These are phyloP conservation scores for Vigna hirtella DNA, from an alignment of 306 rosid genomes.

Conservation along the genomic window DNA sequence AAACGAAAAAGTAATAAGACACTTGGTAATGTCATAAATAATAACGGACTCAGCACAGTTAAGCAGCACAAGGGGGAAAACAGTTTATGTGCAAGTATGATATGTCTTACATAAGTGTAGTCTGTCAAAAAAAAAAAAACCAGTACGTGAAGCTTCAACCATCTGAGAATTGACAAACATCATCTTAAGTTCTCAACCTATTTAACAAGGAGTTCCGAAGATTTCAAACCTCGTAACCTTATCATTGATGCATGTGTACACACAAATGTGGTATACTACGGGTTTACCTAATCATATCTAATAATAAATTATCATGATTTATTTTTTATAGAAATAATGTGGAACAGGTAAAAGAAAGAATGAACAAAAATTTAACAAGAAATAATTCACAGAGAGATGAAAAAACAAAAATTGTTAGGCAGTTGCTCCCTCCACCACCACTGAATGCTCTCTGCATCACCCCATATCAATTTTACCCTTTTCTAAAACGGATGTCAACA, in stretches of 20 bases:
- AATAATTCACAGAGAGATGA: not conserved
- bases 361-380: not conserved
- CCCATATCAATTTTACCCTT: too few species aligned
- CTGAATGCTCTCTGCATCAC: too few species aligned
- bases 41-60: not conserved
- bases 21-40: not conserved
- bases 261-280: too few species aligned
- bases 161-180: not conserved
- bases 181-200: not conserved
- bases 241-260: too few species aligned
- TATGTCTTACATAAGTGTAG: not conserved
- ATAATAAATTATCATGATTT: conserved; percentile 8
- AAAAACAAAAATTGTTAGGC: not conserved
- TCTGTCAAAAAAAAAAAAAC: not conserved
- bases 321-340: not conserved
- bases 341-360: not conserved
- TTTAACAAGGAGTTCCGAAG: not conserved
- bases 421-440: too few species aligned
- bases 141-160: not conserved
- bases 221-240: not conserved
- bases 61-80: not conserved
- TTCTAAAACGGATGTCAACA: too few species aligned
- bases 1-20: not conserved
- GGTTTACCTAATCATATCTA: not conserved
- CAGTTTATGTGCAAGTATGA: not conserved